Evolutionary conservation across 352 stramenopile genomes (phyloP).

Genomic region (Globisporangium cylindrosporum): DNA sequence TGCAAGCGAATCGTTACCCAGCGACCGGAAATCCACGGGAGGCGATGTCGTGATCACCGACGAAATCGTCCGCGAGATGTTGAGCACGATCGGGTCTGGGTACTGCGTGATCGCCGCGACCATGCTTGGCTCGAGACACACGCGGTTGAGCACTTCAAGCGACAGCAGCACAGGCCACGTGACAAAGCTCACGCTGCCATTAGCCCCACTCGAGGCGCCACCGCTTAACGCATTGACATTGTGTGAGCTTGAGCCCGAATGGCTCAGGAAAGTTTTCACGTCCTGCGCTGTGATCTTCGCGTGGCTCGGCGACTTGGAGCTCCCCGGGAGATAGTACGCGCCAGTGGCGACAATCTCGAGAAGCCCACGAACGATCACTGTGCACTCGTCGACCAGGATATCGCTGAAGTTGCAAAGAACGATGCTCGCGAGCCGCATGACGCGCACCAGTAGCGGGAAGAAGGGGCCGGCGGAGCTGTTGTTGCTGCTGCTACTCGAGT

Average conservation of each 20-base stretch:
- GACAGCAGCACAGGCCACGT: conserved; percentile 81
- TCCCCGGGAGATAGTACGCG: conserved; percentile 51
- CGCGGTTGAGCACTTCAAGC: conserved; percentile 78
- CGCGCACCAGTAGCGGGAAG: conserved; percentile 80
- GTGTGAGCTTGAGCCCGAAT: conserved; percentile 28
- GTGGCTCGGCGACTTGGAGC: conserved; percentile 47
- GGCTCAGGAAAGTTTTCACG: conserved; percentile 63
- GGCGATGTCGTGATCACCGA: conserved; percentile 82
- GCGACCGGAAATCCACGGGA: conserved; percentile 60
- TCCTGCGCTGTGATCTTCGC: conserved; percentile 56
- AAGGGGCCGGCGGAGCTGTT: conserved; percentile 31
- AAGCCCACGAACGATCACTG: conserved; percentile 54
- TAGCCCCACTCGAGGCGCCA: conserved; percentile 11
- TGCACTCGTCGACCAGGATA: conserved; percentile 57
- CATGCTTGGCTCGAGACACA: conserved; percentile 66
- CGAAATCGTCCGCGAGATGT: conserved; percentile 60
- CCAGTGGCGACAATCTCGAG: conserved; percentile 82
- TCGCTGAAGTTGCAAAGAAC: conserved; percentile 79
- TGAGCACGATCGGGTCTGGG: conserved; percentile 45
- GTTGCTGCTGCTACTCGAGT: conserved; percentile 34
- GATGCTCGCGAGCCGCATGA: conserved; percentile 77
- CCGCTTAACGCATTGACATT: conserved; percentile 19
- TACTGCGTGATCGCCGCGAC: conserved; percentile 69
- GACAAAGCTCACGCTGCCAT: conserved; percentile 59
- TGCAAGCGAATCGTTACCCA: conserved; percentile 33